phyloP scores from a whole-genome alignment of 2,329 filamentous ascomycete genomes.

The Trichoderma atrobrunneum region DNA sequence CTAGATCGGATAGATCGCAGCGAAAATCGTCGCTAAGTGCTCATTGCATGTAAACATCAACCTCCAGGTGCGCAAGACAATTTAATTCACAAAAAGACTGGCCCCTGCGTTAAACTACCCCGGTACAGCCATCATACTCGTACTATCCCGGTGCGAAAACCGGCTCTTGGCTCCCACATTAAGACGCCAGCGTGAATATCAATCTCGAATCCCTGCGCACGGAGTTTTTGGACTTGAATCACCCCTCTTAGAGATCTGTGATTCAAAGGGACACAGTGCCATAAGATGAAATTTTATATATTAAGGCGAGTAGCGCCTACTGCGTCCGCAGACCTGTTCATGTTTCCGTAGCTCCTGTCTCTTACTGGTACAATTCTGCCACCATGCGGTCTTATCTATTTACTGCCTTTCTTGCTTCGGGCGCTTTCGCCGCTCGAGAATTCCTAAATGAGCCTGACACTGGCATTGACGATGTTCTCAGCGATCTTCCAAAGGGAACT shows the following conservation, averaged over 20 bases:
- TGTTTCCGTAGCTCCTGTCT: background rate
- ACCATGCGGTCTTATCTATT: background rate
- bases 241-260: background rate
- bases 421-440: slow-evolving; percentile 41
- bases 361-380: too few relatives aligned
- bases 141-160: background rate
- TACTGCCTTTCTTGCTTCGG: slow-evolving; percentile 31
- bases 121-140: background rate
- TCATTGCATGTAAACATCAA: background rate
- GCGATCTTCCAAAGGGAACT: slow-evolving; percentile 32
- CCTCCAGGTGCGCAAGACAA: background rate
- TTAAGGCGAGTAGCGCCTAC: background rate
- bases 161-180: background rate
- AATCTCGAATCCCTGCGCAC: background rate
- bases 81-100: background rate
- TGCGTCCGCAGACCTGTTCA: background rate
- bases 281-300: background rate
- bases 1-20: background rate
- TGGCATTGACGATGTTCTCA: slow-evolving; percentile 40
- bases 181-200: background rate
- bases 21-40: too few relatives aligned
- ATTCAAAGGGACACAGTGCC: background rate
- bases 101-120: background rate
- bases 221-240: background rate
- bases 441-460: slow-evolving; percentile 48